phyloP scores from a whole-genome alignment of 192 early-diverging fungal genomes.

The Coemansia sp. region DNA sequence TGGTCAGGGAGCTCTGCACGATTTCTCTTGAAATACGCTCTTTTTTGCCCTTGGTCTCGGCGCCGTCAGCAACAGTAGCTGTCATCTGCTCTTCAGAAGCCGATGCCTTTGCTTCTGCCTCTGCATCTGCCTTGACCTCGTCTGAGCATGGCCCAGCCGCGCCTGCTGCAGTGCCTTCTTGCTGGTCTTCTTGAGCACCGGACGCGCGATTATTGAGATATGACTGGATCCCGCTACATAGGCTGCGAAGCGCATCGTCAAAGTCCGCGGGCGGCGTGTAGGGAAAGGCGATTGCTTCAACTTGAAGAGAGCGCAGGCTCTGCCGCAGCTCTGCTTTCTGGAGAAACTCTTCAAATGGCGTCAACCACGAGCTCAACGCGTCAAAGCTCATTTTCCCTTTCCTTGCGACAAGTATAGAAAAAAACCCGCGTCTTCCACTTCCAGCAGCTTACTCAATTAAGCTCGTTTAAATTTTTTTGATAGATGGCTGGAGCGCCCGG shows the following conservation, averaged over 20 bases:
- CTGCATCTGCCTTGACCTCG: not conserved
- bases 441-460: too few relatives aligned
- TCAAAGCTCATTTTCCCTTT: constrained; percentile 9
- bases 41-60: not conserved
- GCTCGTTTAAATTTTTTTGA: too few relatives aligned
- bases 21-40: constrained; percentile 7
- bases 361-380: constrained; percentile 14
- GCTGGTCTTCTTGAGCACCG: not conserved
- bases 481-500: too few relatives aligned
- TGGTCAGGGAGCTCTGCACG: constrained; percentile 41
- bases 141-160: not conserved
- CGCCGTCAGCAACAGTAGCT: not conserved
- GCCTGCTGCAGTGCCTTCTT: not conserved
- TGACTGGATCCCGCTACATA: constrained; percentile 15
- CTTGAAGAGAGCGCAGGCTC: constrained; percentile 30
- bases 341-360: constrained; percentile 33
- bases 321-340: constrained; percentile 28
- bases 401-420: not conserved
- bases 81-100: not conserved
- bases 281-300: constrained; percentile 37
- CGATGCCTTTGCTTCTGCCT: too few relatives aligned
- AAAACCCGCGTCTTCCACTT: too few relatives aligned
- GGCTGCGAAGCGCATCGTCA: constrained; percentile 13
- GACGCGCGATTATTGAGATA: constrained; percentile 6
- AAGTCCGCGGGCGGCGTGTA: constrained; percentile 8